Conservation (phyloP, 352 stramenopile species). For the Globisporangium camurandrum region DNA sequence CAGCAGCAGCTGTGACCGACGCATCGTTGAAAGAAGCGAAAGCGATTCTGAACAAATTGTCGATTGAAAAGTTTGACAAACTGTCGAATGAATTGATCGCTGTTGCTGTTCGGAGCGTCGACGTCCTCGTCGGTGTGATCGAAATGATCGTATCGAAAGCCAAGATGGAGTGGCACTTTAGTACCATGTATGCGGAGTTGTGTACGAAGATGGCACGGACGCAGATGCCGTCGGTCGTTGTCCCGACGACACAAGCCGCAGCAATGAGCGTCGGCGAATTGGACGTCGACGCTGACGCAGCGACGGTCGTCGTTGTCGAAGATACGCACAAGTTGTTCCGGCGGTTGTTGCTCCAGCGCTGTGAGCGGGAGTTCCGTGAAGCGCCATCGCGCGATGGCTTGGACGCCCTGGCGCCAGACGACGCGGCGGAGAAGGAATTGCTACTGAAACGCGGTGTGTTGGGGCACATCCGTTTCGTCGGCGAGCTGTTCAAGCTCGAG, state of each 20-base stretch:
- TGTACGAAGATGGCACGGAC: constrained; percentile 89
- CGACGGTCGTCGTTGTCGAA: background rate
- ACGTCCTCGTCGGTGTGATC: constrained; percentile 86
- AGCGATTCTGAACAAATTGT: constrained; percentile 96
- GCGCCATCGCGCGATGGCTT: constrained; percentile 69
- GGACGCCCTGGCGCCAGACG: constrained; percentile 43
- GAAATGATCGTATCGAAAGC: constrained; percentile 93
- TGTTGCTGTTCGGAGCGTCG: constrained; percentile 78
- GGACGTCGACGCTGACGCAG: constrained; percentile 28
- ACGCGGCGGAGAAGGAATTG: constrained; percentile 66
- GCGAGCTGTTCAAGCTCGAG: constrained; percentile 93
- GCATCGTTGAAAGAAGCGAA: constrained; percentile 84
- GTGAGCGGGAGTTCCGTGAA: constrained; percentile 93
- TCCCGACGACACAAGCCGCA: no score
- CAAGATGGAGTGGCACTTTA: constrained; percentile 95
- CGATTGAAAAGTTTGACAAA: constrained; percentile 95
- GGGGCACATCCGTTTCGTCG: constrained; percentile 95
- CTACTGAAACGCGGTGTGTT: constrained; percentile 77
- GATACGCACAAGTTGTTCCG: constrained; percentile 91
- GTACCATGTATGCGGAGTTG: constrained; percentile 93
- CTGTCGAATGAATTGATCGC: constrained; percentile 89
- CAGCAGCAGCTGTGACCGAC: constrained; percentile 38
- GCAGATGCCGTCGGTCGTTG: constrained; percentile 68
- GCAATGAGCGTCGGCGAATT: no score
- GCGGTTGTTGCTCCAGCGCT: constrained; percentile 88